Evolutionary conservation across 164 flowering plant genomes (phyloP).

Genomic region (Magnolia changhungtana): DNA sequence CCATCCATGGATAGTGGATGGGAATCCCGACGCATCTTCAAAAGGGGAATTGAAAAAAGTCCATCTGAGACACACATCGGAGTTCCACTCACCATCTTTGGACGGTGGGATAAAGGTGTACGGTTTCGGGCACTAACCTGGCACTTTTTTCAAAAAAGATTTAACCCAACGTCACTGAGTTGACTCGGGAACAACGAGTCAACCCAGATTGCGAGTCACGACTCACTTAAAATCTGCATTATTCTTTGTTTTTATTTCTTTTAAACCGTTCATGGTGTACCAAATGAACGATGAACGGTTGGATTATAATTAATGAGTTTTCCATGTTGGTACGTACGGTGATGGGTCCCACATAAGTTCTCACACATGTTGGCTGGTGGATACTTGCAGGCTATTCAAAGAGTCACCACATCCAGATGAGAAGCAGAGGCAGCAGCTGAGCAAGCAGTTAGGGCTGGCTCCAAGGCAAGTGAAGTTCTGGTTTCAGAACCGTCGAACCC

Average conservation of each 20-base stretch:
- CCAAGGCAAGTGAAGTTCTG: constrained; percentile 99
- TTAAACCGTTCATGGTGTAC: no score
- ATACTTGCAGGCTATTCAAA: constrained; percentile 64
- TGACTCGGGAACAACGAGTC: no score
- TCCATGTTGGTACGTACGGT: not conserved
- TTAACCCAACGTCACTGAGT: no score
- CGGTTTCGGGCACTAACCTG: no score
- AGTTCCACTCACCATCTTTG: no score
- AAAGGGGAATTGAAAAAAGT: not conserved
- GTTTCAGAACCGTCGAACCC: constrained; percentile 99
- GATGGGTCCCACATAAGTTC: not conserved
- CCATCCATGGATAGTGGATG: not conserved
- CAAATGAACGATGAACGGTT: not conserved
- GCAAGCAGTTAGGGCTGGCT: constrained; percentile 94
- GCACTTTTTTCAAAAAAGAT: no score
- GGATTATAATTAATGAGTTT: no score
- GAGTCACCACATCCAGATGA: constrained; percentile 99
- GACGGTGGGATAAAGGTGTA: no score
- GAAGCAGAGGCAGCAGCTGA: constrained; percentile 94
- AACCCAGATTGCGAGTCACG: no score
- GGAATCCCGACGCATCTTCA: not conserved
- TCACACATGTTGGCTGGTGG: not conserved
- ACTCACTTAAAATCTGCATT: no score
- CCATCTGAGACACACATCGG: not conserved
- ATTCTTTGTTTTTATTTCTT: no score